Conservation (phyloP, 768 basidiomycete species). For the Pisolithus tinctorius region DNA sequence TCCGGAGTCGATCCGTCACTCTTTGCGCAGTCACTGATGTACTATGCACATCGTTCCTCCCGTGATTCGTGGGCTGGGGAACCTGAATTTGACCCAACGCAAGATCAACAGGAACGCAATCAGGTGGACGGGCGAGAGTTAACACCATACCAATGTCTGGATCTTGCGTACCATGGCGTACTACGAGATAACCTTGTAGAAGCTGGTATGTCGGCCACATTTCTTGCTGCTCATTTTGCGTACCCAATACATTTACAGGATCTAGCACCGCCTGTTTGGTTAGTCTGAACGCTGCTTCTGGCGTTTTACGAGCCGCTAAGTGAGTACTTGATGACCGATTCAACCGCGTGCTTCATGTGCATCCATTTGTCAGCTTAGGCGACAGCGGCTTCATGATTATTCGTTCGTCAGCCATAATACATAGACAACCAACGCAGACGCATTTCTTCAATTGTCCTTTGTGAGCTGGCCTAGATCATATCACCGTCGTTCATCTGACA, state of each 20-base stretch:
- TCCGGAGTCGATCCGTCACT: slow-evolving; percentile 81
- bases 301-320: slow-evolving; percentile 73
- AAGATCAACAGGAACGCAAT: slow-evolving; percentile 63
- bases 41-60: slow-evolving; percentile 69
- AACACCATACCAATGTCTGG: slow-evolving; percentile 63
- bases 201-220: slow-evolving; percentile 35
- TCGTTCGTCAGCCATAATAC: slow-evolving; percentile 56
- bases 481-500: background rate
- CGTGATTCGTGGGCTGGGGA: slow-evolving; percentile 75
- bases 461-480: slow-evolving; percentile 11
- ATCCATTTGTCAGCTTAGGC: slow-evolving; percentile 46
- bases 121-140: slow-evolving; percentile 63
- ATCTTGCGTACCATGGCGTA: slow-evolving; percentile 66
- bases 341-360: slow-evolving; percentile 3
- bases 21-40: slow-evolving; percentile 90
- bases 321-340: slow-evolving; percentile 27
- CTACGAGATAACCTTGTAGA: slow-evolving; percentile 56
- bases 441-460: slow-evolving; percentile 30
- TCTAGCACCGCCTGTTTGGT: slow-evolving; percentile 81
- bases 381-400: slow-evolving; percentile 74
- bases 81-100: slow-evolving; percentile 71
- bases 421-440: slow-evolving; percentile 32
- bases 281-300: slow-evolving; percentile 68
- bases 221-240: background rate
- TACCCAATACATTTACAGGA: slow-evolving; percentile 34